Conservation (phyloP, 306 rosid species). For the Castanospermum australe region DNA sequence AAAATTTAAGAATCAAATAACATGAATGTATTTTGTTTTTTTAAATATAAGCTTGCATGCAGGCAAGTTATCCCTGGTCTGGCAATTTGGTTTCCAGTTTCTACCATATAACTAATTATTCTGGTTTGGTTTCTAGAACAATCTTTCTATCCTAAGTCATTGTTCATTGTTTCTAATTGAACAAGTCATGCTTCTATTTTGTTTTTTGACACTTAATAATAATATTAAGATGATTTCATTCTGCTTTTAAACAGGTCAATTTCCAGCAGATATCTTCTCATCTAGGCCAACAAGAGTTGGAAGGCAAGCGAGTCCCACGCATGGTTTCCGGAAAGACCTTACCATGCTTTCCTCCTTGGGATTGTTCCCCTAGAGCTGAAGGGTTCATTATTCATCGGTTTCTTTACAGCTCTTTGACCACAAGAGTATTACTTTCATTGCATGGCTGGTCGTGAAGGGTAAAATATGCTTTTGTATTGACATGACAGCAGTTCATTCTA, state of each 20-base stretch:
- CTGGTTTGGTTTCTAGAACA: background rate
- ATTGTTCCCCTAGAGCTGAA: conserved; percentile 91
- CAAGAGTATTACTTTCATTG: conserved; percentile 97
- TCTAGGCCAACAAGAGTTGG: conserved; percentile 93
- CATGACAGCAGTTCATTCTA: background rate
- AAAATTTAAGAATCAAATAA: background rate
- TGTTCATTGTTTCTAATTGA: background rate
- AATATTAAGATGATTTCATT: conserved; percentile 4
- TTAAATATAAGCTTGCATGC: background rate
- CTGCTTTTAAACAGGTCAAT: conserved; percentile 69
- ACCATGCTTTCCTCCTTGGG: conserved; percentile 96
- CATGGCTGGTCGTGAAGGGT: conserved; percentile 99
- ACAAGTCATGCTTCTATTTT: background rate
- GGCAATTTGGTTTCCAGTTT: conserved; percentile 4
- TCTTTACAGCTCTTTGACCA: conserved; percentile 92
- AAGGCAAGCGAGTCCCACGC: conserved; percentile 95
- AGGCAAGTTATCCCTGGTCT: background rate
- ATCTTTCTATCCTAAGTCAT: background rate
- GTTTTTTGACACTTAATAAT: background rate
- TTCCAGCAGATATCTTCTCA: conserved; percentile 96
- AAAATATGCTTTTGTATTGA: conserved; percentile 30
- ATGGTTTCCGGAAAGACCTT: conserved; percentile 98
- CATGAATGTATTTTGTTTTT: background rate
- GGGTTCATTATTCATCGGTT: conserved; percentile 92
- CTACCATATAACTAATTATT: background rate